Evolutionary conservation across 2,329 filamentous ascomycete species (phyloP).

Genomic region (Fusarium bactridioides): DNA sequence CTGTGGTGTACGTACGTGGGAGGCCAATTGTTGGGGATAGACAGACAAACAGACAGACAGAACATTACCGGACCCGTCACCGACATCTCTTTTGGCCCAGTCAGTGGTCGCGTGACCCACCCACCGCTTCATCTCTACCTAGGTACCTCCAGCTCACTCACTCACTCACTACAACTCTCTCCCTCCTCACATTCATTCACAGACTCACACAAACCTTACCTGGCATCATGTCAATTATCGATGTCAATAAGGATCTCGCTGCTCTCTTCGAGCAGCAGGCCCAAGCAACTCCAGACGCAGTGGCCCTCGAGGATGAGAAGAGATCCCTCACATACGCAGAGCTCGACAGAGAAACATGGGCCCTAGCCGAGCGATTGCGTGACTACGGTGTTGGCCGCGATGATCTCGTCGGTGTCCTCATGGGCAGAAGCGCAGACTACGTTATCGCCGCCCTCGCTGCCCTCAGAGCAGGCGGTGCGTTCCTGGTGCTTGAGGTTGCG

Average conservation of each 20-base stretch:
- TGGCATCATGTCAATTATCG: conserved; percentile 68
- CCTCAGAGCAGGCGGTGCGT: conserved; percentile 81
- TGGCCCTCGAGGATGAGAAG: conserved; percentile 76
- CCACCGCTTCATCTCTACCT: conserved; percentile 13
- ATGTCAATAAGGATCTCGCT: conserved; percentile 75
- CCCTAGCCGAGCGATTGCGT: conserved; percentile 71
- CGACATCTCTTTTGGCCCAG: conserved; percentile 27
- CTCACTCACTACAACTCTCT: not conserved
- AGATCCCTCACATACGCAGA: conserved; percentile 75
- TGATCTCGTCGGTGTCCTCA: conserved; percentile 76
- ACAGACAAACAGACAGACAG: not conserved
- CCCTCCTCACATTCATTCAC: conserved; percentile 3
- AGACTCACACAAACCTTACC: not conserved
- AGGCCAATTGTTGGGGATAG: conserved; percentile 31
- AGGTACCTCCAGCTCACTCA: not conserved
- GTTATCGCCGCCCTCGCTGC: conserved; percentile 80
- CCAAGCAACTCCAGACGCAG: conserved; percentile 69
- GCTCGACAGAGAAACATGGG: conserved; percentile 71
- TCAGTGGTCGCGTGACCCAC: conserved; percentile 43
- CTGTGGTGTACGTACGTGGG: conserved; percentile 3
- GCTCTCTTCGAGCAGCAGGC: conserved; percentile 77
- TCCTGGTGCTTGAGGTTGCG: conserved; percentile 80
- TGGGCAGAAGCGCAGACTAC: conserved; percentile 79
- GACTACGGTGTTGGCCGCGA: conserved; percentile 75
- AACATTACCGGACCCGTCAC: conserved; percentile 32